Conservation (phyloP, 805 yeast genomes). For the Clavispora phyllophila region DNA sequence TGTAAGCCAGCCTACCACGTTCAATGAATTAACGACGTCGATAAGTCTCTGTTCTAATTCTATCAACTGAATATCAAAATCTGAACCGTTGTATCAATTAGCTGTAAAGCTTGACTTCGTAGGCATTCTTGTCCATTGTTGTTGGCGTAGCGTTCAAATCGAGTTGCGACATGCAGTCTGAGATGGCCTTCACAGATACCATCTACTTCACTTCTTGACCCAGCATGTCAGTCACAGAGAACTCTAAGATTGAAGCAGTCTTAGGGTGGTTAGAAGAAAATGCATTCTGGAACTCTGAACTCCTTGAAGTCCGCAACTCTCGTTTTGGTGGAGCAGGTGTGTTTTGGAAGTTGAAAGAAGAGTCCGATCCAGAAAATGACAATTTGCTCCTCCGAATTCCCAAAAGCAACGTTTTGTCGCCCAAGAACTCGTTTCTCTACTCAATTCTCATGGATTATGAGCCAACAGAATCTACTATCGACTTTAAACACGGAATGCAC, state of each 20-base stretch:
- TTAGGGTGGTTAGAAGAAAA: conserved; percentile 54
- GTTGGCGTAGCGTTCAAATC: neutral
- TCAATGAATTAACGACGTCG: too few species aligned
- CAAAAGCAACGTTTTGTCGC: conserved; percentile 54
- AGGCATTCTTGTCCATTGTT: too few species aligned
- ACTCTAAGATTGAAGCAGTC: conserved; percentile 21
- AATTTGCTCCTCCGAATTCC: conserved; percentile 51
- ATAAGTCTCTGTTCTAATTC: too few species aligned
- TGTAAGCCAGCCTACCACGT: too few species aligned
- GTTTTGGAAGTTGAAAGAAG: conserved; percentile 39
- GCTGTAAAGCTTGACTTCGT: too few species aligned
- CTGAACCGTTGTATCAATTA: too few species aligned
- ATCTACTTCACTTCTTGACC: neutral
- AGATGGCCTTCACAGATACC: conserved; percentile 13
- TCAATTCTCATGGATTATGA: conserved; percentile 58
- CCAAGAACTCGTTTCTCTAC: conserved; percentile 56
- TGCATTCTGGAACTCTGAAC: conserved; percentile 49
- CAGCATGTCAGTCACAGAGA: conserved; percentile 15
- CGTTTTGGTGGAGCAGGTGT: conserved; percentile 69
- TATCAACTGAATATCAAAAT: too few species aligned
- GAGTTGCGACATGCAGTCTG: conserved; percentile 7
- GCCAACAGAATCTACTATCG: conserved; percentile 25
- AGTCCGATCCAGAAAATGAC: conserved; percentile 21
- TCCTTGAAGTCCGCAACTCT: conserved; percentile 42
- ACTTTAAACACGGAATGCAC: conserved; percentile 47